Evolutionary conservation across 1,284 basidiomycete species (phyloP).

Genomic region (Clitocybe nebularis): DNA sequence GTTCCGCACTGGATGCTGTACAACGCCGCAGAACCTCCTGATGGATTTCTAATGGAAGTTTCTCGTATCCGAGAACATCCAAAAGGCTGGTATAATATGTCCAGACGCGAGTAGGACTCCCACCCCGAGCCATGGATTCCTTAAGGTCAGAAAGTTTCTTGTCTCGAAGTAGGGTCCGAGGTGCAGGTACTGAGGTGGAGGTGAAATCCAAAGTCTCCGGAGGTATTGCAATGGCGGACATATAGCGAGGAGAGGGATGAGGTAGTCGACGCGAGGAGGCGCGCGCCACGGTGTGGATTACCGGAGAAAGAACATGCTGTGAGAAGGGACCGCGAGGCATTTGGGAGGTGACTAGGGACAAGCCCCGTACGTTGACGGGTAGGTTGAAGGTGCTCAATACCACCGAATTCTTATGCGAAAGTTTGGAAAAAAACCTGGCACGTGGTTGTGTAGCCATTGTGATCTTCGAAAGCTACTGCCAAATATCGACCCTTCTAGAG

Average conservation of each 20-base stretch:
- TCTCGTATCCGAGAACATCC: conserved; percentile 38
- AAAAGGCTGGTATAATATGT: conserved; percentile 54
- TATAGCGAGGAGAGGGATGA: conserved; percentile 8
- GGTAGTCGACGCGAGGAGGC: conserved; percentile 6
- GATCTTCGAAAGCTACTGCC: too few relatives aligned
- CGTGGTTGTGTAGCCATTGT: too few relatives aligned
- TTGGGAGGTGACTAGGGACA: conserved; percentile 5
- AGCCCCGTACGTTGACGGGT: conserved; percentile 4
- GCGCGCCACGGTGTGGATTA: conserved; percentile 13
- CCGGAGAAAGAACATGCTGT: conserved; percentile 11
- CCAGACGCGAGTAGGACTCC: conserved; percentile 53
- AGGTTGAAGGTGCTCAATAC: too few relatives aligned
- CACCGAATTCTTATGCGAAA: too few relatives aligned
- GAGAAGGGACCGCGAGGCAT: conserved; percentile 13
- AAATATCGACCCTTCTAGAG: too few relatives aligned
- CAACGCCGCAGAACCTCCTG: conserved; percentile 64
- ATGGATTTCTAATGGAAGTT: conserved; percentile 60
- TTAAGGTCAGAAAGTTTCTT: conserved; percentile 25
- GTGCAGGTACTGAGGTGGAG: conserved; percentile 3
- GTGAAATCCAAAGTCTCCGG: conserved; percentile 4
- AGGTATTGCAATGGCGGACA: conserved; percentile 12
- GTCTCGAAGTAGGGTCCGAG: conserved; percentile 16
- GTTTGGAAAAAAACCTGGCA: conserved; percentile 9
- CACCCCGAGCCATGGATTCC: conserved; percentile 22
- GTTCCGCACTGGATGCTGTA: conserved; percentile 38